Conservation (phyloP, 495 filamentous ascomycete genomes). For the Aspergillus sclerotiicarbonarius region DNA sequence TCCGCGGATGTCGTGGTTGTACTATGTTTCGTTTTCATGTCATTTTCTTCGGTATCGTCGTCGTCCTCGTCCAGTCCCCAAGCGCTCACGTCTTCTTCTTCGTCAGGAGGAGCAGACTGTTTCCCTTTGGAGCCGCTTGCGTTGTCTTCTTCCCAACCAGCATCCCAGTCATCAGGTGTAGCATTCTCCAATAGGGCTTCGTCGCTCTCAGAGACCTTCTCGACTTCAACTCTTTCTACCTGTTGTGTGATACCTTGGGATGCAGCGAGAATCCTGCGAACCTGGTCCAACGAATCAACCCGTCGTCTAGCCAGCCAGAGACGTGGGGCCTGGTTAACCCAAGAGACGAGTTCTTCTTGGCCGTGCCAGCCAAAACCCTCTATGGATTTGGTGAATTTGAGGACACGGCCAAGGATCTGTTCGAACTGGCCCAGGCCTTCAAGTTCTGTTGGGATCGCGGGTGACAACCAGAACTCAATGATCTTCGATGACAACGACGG, state of each 20-base stretch:
- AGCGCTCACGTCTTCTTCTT: conserved; percentile 64
- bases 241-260: conserved; percentile 60
- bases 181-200: conserved; percentile 56
- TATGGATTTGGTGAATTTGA: conserved; percentile 61
- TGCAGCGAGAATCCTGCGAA: conserved; percentile 63
- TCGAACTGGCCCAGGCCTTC: conserved; percentile 68
- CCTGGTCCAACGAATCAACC: conserved; percentile 69
- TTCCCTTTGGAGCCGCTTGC: conserved; percentile 38
- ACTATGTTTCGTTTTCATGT: conserved; percentile 19
- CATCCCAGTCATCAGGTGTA: conserved; percentile 71
- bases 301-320: conserved; percentile 85
- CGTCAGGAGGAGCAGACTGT: conserved; percentile 28
- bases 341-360: conserved; percentile 67
- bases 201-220: conserved; percentile 68
- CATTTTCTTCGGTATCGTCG: conserved; percentile 34
- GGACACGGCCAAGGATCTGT: conserved; percentile 55
- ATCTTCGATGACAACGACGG: conserved; percentile 63
- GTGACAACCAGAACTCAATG: conserved; percentile 69
- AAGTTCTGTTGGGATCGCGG: conserved; percentile 70
- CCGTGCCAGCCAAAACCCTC: conserved; percentile 65
- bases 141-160: conserved; percentile 66
- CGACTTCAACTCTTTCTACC: conserved; percentile 83
- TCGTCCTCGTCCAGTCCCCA: conserved; percentile 66
- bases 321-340: conserved; percentile 73
- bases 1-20: conserved; percentile 29